Percentiles rank a stretch among this genome's conserved stretches.
Evolutionary conservation across 495 filamentous ascomycete genomes (phyloP).

Genomic region (Elasticomyces elasticus): DNA sequence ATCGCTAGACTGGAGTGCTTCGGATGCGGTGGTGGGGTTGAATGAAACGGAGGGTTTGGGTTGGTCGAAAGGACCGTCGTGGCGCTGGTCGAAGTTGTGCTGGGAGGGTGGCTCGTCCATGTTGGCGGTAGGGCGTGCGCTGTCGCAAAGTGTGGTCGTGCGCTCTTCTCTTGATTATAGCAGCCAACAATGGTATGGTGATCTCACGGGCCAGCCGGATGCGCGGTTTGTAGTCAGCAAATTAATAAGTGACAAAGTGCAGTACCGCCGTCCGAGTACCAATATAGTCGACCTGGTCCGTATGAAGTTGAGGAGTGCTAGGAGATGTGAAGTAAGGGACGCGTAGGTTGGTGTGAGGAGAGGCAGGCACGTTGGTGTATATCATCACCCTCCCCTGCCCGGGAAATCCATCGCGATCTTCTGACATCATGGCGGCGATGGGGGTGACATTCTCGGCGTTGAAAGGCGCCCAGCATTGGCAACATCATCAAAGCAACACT

Average conservation of each 20-base stretch:
- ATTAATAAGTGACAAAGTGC: not conserved
- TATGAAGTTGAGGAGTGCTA: too few species aligned
- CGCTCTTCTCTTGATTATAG: not conserved
- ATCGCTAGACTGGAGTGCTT: not conserved
- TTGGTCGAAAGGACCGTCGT: slow-evolving; percentile 16
- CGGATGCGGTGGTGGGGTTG: not conserved
- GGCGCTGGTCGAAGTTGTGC: slow-evolving; percentile 22
- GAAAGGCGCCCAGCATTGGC: too few species aligned
- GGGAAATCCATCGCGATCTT: too few species aligned
- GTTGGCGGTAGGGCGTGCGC: not conserved
- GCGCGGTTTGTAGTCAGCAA: not conserved
- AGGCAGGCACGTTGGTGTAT: too few species aligned
- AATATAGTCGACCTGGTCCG: too few species aligned
- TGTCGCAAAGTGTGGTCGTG: not conserved
- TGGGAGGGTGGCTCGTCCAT: slow-evolving; percentile 10
- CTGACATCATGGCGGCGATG: too few species aligned
- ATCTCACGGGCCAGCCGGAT: slow-evolving; percentile 1
- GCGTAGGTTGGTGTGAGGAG: too few species aligned
- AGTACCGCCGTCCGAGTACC: not conserved
- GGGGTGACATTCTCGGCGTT: too few species aligned
- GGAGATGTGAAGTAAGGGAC: not conserved
- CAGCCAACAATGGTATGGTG: not conserved
- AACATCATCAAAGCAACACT: too few species aligned
- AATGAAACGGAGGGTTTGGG: not conserved
- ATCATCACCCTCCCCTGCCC: too few species aligned